phyloP scores from a whole-genome alignment of 83 land plant species.

The Thuja plicata region DNA sequence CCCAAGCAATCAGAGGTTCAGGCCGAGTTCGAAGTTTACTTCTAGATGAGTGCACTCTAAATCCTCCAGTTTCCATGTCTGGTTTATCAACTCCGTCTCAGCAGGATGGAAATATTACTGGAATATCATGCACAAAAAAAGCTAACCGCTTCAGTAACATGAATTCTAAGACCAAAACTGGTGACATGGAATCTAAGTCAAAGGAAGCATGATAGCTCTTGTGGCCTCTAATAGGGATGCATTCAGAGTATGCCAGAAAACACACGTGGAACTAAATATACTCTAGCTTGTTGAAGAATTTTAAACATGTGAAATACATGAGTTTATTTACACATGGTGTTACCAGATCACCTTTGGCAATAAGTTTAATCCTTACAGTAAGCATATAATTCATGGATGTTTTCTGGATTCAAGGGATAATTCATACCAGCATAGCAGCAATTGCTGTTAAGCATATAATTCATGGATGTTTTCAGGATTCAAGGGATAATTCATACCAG shows the following conservation, averaged over 20 bases:
- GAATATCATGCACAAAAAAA: background rate
- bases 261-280: background rate
- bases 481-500: background rate
- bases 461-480: background rate
- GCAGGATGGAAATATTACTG: background rate
- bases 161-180: background rate
- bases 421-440: background rate
- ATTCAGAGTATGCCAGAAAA: background rate
- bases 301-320: background rate
- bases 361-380: background rate
- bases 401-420: background rate
- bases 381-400: background rate
- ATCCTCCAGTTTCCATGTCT: constrained; percentile 1
- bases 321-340: background rate
- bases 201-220: background rate
- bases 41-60: constrained; percentile 30
- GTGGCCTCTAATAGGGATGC: background rate
- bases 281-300: background rate
- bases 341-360: background rate
- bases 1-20: constrained; percentile 24
- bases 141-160: background rate
- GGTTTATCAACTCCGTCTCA: background rate
- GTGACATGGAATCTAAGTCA: background rate
- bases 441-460: background rate
- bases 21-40: constrained; percentile 32